These are phyloP conservation scores for Phytophthora pini DNA, from an alignment of 352 stramenopile species.

Conservation along the genomic window DNA sequence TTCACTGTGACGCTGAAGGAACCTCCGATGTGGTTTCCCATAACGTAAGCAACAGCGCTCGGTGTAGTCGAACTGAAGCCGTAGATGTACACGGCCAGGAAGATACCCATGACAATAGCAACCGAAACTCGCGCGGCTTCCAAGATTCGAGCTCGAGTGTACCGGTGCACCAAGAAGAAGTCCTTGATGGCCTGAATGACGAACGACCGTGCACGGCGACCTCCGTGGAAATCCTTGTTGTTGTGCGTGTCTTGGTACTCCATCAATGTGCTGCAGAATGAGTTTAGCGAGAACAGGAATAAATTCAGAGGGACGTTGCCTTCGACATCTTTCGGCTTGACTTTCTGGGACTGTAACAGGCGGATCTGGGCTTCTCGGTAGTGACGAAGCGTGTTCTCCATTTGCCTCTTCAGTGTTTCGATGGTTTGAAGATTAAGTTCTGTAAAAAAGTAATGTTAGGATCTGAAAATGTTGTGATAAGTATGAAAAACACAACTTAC, in stretches of 20 bases:
- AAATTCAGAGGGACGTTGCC: conserved; percentile 79
- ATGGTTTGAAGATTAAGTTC: conserved; percentile 59
- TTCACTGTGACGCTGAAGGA: conserved; percentile 81
- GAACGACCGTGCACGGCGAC: conserved; percentile 55
- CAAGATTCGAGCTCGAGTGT: conserved; percentile 17
- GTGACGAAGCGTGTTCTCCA: conserved; percentile 64
- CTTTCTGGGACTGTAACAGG: conserved; percentile 50
- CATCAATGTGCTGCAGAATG: conserved; percentile 75
- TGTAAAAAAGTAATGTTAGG: conserved; percentile 17
- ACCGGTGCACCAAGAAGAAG: conserved; percentile 42
- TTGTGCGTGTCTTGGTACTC: conserved; percentile 69
- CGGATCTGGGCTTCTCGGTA: conserved; percentile 66
- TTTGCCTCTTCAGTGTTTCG: conserved; percentile 54
- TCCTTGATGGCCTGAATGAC: conserved; percentile 42
- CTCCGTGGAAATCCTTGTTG: conserved; percentile 52
- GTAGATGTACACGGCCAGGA: conserved; percentile 72
- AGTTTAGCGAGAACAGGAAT: conserved; percentile 81
- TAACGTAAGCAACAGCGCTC: conserved; percentile 68
- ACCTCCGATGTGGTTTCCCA: conserved; percentile 72
- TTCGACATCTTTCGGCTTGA: conserved; percentile 62
- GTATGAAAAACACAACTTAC: conserved; percentile 29
- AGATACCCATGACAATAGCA: conserved; percentile 67
- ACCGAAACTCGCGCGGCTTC: conserved; percentile 20
- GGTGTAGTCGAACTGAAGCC: conserved; percentile 68
- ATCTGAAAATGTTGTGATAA: background rate